Evolutionary conservation across 495 filamentous ascomycete species (phyloP).

Genomic region (Penicillium coffeae): DNA sequence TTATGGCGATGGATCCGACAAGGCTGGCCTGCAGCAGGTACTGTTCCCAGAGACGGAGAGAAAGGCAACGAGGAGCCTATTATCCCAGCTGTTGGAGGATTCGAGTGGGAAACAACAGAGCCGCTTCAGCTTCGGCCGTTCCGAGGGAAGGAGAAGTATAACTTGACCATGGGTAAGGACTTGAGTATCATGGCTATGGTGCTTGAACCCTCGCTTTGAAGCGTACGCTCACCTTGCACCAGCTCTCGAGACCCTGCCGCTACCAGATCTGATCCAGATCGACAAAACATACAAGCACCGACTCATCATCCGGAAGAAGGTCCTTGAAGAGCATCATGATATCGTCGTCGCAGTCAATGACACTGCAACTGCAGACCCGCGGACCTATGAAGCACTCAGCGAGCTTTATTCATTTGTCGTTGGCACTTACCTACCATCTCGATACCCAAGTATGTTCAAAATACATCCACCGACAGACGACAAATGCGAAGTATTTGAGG

Average conservation of each 20-base stretch:
- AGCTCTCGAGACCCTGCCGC: constrained; percentile 49
- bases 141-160: constrained; percentile 56
- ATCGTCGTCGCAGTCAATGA: constrained; percentile 42
- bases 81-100: constrained; percentile 52
- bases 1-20: neutral
- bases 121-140: constrained; percentile 64
- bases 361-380: constrained; percentile 26
- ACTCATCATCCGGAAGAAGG: constrained; percentile 47
- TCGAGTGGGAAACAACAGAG: constrained; percentile 57
- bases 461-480: constrained; percentile 22
- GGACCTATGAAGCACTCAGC: constrained; percentile 43
- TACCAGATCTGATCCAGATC: constrained; percentile 61
- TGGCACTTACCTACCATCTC: constrained; percentile 57
- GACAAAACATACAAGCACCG: constrained; percentile 62
- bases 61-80: constrained; percentile 30
- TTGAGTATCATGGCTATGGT: neutral
- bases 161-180: constrained; percentile 74
- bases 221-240: neutral
- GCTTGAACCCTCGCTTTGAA: neutral
- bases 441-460: constrained; percentile 63
- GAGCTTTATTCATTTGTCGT: constrained; percentile 67
- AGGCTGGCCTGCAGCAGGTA: neutral
- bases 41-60: neutral
- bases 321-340: constrained; percentile 46
- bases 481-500: constrained; percentile 25